A percentile compares a stretch with the other conserved stretches of the same genome.
phyloP scores from a whole-genome alignment of 2,329 filamentous ascomycete species.

The Parafenestella ontariensis region DNA sequence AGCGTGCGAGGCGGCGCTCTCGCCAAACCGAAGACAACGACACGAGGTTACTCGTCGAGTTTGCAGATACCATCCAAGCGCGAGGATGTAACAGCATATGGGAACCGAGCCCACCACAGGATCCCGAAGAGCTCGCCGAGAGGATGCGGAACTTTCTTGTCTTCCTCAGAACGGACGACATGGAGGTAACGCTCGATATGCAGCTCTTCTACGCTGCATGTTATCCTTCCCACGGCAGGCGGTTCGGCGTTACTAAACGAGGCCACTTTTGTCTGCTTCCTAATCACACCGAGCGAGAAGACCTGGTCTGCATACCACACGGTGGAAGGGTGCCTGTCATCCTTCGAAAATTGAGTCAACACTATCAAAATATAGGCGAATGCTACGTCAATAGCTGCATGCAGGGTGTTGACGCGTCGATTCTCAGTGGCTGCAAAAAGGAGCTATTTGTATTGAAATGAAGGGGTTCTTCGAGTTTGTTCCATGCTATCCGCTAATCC shows the following conservation, averaged over 20 bases:
- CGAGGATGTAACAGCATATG: conserved; percentile 1
- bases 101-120: background rate
- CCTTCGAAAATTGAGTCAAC: background rate
- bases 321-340: background rate
- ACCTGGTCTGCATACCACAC: background rate
- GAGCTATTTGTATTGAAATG: background rate
- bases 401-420: background rate
- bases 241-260: background rate
- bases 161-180: background rate
- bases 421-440: background rate
- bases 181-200: background rate
- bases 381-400: background rate
- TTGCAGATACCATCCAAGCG: background rate
- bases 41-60: background rate
- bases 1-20: background rate
- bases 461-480: background rate
- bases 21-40: background rate
- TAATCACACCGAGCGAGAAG: background rate
- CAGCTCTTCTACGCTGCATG: background rate
- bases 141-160: background rate
- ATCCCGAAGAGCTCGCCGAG: background rate
- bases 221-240: background rate
- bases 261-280: conserved; percentile 1
- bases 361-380: background rate
- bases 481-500: no score